Base-by-base conservation (phyloP, 805 yeast species). In the Isabelozyma rhagii region DNA sequence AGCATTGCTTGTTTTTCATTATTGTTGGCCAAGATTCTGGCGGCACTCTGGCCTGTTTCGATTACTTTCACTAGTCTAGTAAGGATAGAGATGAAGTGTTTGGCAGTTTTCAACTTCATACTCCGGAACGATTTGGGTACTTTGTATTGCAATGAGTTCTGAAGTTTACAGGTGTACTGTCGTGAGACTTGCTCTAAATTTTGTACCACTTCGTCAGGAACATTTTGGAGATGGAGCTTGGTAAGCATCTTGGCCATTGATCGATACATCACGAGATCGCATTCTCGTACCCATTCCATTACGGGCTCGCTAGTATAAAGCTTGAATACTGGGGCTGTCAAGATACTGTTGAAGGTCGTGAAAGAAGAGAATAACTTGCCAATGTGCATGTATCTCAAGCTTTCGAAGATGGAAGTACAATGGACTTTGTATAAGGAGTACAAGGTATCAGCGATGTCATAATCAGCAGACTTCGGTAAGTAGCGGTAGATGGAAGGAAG, bases 381-480 rank as follows among this genome's bases (percentile, higher is more conserved):
- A 50, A 85, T 64, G 50, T 85, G 87, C 82, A 89, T 78, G 59
- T 74, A 84, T 53, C 92, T 73, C 49, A 89, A 67, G 45, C 82
- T 75, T 53, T 87, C 89, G 51, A 87, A 82, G 31, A 87, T 66
- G 5, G 83, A 66, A 39, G 79, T 78, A 59, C 90, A 85, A 61
- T 86, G 85, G 8, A 83, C 75, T 51, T 75, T 78, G 67, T 88
- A 88, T 15, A 84, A 63, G 3, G 84, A 81, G 49, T 76, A 78
- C 44, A 89, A 69, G 0, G 89, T 83, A 15, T 80, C 82, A 3
- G 84, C 83, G 36, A 82, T 77, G 56, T 84, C 89, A 17, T 61
- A 61, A 52, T 84, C 88, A 4, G 69, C 61, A 28, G 72, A 77
- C 8, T 65, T 55, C 1, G 80, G 75, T 17, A 84, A 55, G 52